A percentile compares a stretch with the other conserved stretches of the same genome.
phyloP scores from a whole-genome alignment of 1,284 basidiomycete species.

The Ustilago trichophora region DNA sequence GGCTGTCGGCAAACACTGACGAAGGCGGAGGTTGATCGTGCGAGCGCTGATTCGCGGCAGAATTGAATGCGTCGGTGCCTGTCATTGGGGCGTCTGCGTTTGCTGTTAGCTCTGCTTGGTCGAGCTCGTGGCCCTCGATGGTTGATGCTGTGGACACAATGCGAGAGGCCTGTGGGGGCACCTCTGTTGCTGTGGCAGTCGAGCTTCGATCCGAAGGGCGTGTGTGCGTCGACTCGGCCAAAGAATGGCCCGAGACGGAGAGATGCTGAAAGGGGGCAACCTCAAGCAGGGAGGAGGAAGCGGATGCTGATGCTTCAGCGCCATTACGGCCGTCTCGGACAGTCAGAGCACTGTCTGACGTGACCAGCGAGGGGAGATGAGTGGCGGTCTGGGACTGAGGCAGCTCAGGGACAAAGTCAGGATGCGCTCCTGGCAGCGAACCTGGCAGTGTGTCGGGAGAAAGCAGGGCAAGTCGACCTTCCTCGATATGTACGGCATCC shows the following conservation, averaged over 20 bases:
- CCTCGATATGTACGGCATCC: slow-evolving; percentile 13
- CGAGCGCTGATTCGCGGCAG: background rate
- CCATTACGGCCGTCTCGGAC: slow-evolving; percentile 1
- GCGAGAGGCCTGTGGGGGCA: slow-evolving; percentile 8
- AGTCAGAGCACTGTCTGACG: slow-evolving; percentile 19
- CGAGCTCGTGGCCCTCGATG: slow-evolving; percentile 5
- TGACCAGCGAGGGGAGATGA: background rate
- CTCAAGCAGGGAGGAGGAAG: background rate
- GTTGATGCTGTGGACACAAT: slow-evolving; percentile 30
- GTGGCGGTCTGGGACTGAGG: slow-evolving; percentile 1
- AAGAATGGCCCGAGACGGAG: slow-evolving; percentile 10
- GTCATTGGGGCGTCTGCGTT: background rate
- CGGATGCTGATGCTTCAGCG: background rate
- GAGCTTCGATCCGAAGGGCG: slow-evolving; percentile 26
- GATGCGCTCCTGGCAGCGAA: background rate
- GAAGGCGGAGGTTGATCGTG: background rate
- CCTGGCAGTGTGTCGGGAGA: slow-evolving; percentile 11
- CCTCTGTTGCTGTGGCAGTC: slow-evolving; percentile 20
- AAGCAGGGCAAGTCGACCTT: slow-evolving; percentile 6
- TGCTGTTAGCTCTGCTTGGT: background rate
- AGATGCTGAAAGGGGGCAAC: slow-evolving; percentile 7
- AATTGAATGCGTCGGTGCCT: background rate
- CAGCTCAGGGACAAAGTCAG: background rate
- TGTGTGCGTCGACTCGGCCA: slow-evolving; percentile 4
- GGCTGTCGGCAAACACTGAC: background rate